Percentiles rank a stretch among this genome's conserved stretches.
Conservation (phyloP, 129 eudicot genomes). For the Scalesia atractyloides region DNA sequence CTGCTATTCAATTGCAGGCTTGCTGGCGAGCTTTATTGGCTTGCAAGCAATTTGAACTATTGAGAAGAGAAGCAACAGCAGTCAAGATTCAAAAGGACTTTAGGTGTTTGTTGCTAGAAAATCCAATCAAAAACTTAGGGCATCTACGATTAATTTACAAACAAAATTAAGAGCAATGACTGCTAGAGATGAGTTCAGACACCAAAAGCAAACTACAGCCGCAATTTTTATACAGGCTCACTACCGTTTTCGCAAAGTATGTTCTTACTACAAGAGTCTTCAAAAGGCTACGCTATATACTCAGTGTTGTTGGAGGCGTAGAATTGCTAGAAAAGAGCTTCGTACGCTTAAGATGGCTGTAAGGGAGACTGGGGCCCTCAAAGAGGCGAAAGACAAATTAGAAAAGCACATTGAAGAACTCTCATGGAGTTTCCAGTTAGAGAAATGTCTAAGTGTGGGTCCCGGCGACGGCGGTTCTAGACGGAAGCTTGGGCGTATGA, state of each 20-base stretch:
- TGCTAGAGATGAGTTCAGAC: slow-evolving; percentile 86
- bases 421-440: slow-evolving; percentile 93
- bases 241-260: slow-evolving; percentile 66
- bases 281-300: slow-evolving; percentile 81
- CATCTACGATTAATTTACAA: slow-evolving; percentile 68
- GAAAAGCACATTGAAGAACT: slow-evolving; percentile 99
- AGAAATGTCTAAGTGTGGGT: slow-evolving; percentile 83
- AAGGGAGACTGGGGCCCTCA: slow-evolving; percentile 98
- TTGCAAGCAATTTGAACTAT: slow-evolving; percentile 74
- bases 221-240: slow-evolving; percentile 84
- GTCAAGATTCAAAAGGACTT: slow-evolving; percentile 79
- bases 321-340: slow-evolving; percentile 91
- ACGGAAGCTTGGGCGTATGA: too few relatives aligned
- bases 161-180: slow-evolving; percentile 91
- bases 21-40: slow-evolving; percentile 93
- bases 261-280: slow-evolving; percentile 77
- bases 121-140: slow-evolving; percentile 50
- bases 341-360: slow-evolving; percentile 96
- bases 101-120: slow-evolving; percentile 59
- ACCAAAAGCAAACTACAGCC: slow-evolving; percentile 84
- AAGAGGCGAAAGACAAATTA: slow-evolving; percentile 96
- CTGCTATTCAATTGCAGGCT: slow-evolving; percentile 91
- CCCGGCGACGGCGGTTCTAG: too few relatives aligned
- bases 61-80: slow-evolving; percentile 88
- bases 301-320: slow-evolving; percentile 94